Evolutionary conservation across 305 asterid species (phyloP).

Genomic region (Plantago lanceolata): DNA sequence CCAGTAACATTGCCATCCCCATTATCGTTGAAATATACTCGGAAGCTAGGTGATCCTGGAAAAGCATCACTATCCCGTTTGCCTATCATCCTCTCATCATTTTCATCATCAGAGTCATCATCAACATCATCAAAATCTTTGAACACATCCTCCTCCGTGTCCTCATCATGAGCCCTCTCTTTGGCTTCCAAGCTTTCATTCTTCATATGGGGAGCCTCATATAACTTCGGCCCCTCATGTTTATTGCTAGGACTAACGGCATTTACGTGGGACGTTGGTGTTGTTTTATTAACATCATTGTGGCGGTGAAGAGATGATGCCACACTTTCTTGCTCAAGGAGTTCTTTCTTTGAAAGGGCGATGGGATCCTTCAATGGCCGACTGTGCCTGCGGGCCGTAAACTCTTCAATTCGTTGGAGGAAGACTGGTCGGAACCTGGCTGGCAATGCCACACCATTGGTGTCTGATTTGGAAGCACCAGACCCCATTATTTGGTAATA

Average conservation of each 20-base stretch:
- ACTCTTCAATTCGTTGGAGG: conserved; percentile 26
- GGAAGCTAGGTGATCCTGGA: conserved; percentile 46
- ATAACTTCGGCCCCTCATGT: not conserved
- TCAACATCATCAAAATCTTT: conserved; percentile 21
- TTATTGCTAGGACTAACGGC: not conserved
- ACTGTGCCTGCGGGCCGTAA: conserved; percentile 19
- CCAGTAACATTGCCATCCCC: conserved; percentile 17
- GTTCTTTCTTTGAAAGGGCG: conserved; percentile 31
- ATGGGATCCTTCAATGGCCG: conserved; percentile 26
- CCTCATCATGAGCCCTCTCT: conserved; percentile 1
- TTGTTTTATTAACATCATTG: not conserved
- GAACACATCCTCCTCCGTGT: conserved; percentile 7
- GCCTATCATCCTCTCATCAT: conserved; percentile 35
- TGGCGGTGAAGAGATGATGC: not conserved
- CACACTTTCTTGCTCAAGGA: conserved; percentile 23
- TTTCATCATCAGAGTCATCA: conserved; percentile 18
- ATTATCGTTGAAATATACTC: conserved; percentile 31
- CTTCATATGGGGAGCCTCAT: not conserved
- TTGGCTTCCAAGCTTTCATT: not conserved
- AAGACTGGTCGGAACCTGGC: conserved; percentile 34
- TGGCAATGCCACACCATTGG: conserved; percentile 20
- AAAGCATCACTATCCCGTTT: conserved; percentile 15
- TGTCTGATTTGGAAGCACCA: conserved; percentile 24
- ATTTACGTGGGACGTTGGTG: not conserved
- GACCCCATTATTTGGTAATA: conserved; percentile 27